phyloP scores from a whole-genome alignment of 2,329 filamentous ascomycete species.

The Dactylellina haptotyla region DNA sequence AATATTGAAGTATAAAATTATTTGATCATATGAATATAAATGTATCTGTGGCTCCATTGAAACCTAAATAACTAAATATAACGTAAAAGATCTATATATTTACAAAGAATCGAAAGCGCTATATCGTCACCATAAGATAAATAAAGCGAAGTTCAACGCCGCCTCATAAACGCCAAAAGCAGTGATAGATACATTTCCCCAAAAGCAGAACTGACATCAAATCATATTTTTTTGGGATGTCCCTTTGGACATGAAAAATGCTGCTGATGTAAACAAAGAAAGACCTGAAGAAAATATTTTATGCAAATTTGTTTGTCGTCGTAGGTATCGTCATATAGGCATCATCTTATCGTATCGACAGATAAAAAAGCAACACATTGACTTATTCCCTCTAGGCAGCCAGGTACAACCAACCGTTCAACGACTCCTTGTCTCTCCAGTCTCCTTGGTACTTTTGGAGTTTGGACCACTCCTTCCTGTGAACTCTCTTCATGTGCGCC shows the following conservation, averaged over 20 bases:
- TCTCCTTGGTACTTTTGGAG: slow-evolving; percentile 39
- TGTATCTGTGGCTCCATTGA: too few species aligned
- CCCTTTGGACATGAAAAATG: not conserved
- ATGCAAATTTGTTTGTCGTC: slow-evolving; percentile 18
- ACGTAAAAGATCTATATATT: slow-evolving; percentile 29
- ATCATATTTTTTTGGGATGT: not conserved
- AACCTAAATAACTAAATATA: slow-evolving; percentile 7
- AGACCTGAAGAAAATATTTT: slow-evolving; percentile 1
- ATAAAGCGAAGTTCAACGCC: slow-evolving; percentile 18
- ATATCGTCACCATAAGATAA: slow-evolving; percentile 3
- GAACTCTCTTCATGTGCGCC: slow-evolving; percentile 52
- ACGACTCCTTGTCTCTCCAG: slow-evolving; percentile 33
- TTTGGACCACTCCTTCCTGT: slow-evolving; percentile 47
- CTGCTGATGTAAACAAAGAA: not conserved
- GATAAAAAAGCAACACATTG: too few species aligned
- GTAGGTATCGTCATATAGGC: not conserved
- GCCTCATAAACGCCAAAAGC: slow-evolving; percentile 23
- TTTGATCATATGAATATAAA: too few species aligned
- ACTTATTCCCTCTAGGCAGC: not conserved
- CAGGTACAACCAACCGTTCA: slow-evolving; percentile 12
- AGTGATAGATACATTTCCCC: slow-evolving; percentile 1
- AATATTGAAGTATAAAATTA: too few species aligned
- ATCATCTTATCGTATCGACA: slow-evolving; percentile 3
- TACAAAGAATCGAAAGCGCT: slow-evolving; percentile 12
- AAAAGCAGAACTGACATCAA: not conserved